Percentiles rank a stretch among this genome's conserved stretches.
phyloP scores from a whole-genome alignment of 768 basidiomycete species.

The Hydnum rufescens region DNA sequence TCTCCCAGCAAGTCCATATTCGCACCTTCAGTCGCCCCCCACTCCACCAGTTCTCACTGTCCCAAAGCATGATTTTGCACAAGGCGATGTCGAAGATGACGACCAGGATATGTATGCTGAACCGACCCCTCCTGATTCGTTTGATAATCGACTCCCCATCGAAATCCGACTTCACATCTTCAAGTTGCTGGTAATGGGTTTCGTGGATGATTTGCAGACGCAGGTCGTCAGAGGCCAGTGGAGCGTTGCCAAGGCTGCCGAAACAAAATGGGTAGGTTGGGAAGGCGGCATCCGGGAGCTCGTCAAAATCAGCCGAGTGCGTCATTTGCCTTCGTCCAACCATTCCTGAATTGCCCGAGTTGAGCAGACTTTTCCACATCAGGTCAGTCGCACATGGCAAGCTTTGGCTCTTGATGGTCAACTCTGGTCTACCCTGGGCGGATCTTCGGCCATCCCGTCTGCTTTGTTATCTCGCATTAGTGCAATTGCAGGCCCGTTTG shows the following conservation, averaged over 20 bases:
- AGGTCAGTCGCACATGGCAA: constrained; percentile 69
- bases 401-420: constrained; percentile 65
- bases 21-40: too few relatives aligned
- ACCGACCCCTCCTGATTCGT: too few relatives aligned
- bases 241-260: constrained; percentile 37
- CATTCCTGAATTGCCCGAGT: not conserved
- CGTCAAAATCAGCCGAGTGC: constrained; percentile 58
- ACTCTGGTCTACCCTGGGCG: constrained; percentile 47
- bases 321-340: not conserved
- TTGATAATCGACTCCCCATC: constrained; percentile 30
- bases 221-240: constrained; percentile 33
- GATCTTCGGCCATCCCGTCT: constrained; percentile 35
- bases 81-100: too few relatives aligned
- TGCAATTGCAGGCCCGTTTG: constrained; percentile 40
- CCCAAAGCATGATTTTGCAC: too few relatives aligned
- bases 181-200: constrained; percentile 24
- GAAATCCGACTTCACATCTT: constrained; percentile 51
- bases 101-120: too few relatives aligned
- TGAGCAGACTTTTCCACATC: constrained; percentile 6
- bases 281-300: constrained; percentile 59
- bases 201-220: constrained; percentile 7
- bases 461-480: constrained; percentile 34
- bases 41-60: too few relatives aligned
- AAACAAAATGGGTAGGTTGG: constrained; percentile 53
- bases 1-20: too few relatives aligned